phyloP scores from a whole-genome alignment of 345 rosid genomes.

The sweet orange (Citrus sinensis) region DNA sequence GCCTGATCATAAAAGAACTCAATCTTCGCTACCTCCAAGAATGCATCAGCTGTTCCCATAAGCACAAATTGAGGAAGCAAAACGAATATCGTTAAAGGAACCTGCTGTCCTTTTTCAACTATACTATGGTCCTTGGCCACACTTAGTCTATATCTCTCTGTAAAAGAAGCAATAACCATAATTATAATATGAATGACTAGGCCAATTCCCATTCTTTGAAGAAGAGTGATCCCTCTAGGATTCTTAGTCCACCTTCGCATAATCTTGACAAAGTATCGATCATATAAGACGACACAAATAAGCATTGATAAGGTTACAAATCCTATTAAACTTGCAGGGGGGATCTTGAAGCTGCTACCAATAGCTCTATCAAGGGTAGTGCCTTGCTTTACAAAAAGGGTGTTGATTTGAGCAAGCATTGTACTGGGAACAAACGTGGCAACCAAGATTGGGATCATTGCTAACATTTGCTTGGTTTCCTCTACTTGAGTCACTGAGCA shows the following conservation, averaged over 20 bases:
- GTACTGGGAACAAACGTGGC: conserved; percentile 79
- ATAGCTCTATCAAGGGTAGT: conserved; percentile 65
- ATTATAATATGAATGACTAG: conserved; percentile 49
- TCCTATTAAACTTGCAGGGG: conserved; percentile 57
- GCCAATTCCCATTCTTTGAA: conserved; percentile 78
- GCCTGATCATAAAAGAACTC: conserved; percentile 95
- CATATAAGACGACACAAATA: conserved; percentile 55
- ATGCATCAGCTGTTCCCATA: conserved; percentile 74
- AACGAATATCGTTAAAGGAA: conserved; percentile 58
- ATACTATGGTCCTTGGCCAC: conserved; percentile 53
- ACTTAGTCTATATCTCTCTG: conserved; percentile 47
- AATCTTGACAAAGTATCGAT: conserved; percentile 43
- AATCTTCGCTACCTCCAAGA: conserved; percentile 70
- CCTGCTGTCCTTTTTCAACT: conserved; percentile 43
- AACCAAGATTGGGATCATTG: conserved; percentile 74
- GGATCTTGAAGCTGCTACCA: conserved; percentile 56
- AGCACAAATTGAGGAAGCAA: conserved; percentile 77
- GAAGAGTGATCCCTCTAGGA: conserved; percentile 79
- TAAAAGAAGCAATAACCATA: conserved; percentile 58
- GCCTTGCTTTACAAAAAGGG: conserved; percentile 91
- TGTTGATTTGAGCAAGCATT: conserved; percentile 68
- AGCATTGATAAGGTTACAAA: conserved; percentile 72
- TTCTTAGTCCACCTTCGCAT: conserved; percentile 47
- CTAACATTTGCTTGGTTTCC: conserved; percentile 89
- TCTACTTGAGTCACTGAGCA: conserved; percentile 86